phyloP scores from a whole-genome alignment of 2,329 filamentous ascomycete species.

The Cladobotryum protrusum region DNA sequence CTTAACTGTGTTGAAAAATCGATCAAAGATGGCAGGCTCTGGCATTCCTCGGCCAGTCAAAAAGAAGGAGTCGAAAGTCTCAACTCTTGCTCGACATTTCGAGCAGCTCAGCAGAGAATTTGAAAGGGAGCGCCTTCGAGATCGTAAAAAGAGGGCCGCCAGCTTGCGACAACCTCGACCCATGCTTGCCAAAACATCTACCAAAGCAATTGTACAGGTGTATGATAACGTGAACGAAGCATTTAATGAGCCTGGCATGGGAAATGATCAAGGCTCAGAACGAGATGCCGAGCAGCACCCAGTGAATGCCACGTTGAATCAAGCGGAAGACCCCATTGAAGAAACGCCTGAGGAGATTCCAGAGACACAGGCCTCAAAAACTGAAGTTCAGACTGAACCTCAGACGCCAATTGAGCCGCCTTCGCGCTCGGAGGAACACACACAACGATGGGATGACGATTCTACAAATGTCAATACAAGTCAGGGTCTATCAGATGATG shows the following conservation, averaged over 20 bases:
- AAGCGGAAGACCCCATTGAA: constrained; percentile 22
- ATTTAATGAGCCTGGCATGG: constrained; percentile 69
- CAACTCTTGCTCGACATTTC: constrained; percentile 89
- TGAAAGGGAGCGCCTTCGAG: constrained; percentile 84
- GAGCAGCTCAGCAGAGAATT: constrained; percentile 96
- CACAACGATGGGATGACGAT: constrained; percentile 22
- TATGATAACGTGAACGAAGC: constrained; percentile 92
- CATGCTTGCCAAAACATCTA: constrained; percentile 77
- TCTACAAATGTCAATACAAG: constrained; percentile 24
- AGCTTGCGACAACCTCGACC: constrained; percentile 69
- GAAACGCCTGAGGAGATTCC: constrained; percentile 12
- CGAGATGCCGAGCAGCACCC: constrained; percentile 12
- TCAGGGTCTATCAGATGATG: constrained; percentile 61
- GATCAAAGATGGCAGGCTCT: constrained; percentile 55
- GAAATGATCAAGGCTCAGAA: constrained; percentile 37
- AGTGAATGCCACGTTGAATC: constrained; percentile 18
- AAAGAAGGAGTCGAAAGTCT: constrained; percentile 71
- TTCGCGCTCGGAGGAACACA: constrained; percentile 18
- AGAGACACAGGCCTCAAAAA: constrained; percentile 15
- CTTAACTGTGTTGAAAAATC: constrained; percentile 56
- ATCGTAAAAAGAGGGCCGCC: constrained; percentile 73
- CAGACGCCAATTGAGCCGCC: constrained; percentile 18
- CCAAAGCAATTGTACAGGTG: constrained; percentile 93
- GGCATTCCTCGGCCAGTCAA: constrained; percentile 84
- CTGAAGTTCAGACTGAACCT: constrained; percentile 15